phyloP scores from a whole-genome alignment of 257 asterid genomes.

The Anisodus acutangulus region DNA sequence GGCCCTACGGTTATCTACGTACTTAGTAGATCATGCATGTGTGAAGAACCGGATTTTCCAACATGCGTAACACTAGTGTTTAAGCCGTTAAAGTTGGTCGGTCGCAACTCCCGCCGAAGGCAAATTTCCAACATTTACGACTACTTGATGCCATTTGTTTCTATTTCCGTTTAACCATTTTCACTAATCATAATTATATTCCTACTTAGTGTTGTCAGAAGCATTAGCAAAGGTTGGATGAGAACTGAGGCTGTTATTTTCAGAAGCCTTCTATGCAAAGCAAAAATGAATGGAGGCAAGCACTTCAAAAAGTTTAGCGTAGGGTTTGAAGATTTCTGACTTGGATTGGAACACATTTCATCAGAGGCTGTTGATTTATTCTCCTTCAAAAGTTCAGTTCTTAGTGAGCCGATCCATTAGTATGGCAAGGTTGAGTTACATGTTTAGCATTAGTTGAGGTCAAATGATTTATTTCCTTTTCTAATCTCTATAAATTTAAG shows the following conservation, averaged over 20 bases:
- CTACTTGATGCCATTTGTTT: background rate
- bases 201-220: no score
- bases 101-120: no score
- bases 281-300: background rate
- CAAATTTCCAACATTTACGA: no score
- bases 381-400: background rate
- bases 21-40: no score
- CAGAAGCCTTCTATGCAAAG: background rate
- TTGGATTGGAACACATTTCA: background rate
- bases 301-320: background rate
- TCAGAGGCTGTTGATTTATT: background rate
- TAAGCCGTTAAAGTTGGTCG: no score
- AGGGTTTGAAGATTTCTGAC: background rate
- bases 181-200: no score
- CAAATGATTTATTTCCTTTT: background rate
- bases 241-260: background rate
- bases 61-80: no score
- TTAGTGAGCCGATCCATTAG: background rate
- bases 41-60: no score
- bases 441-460: background rate
- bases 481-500: no score
- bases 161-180: no score
- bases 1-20: no score
- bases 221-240: background rate
- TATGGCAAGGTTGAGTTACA: background rate